These are phyloP conservation scores for Tuber borchii DNA, from an alignment of 495 filamentous ascomycete genomes.

Conservation along the genomic window DNA sequence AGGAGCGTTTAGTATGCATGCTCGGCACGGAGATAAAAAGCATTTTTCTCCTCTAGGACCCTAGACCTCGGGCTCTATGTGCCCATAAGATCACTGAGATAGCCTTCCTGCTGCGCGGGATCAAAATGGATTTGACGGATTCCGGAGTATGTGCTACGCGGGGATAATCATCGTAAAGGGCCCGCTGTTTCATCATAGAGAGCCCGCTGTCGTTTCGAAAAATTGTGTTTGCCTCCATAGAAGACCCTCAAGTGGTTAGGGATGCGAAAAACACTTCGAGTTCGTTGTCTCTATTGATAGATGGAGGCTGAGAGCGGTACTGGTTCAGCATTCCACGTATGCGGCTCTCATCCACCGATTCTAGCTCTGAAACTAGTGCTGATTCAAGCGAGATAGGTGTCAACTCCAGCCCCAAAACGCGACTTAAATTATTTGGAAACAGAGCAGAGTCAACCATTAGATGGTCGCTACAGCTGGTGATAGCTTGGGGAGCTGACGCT, in stretches of 20 bases:
- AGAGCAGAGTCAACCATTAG: slow-evolving; percentile 34
- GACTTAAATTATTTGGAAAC: slow-evolving; percentile 28
- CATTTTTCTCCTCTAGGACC: background rate
- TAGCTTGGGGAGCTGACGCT: slow-evolving; percentile 24
- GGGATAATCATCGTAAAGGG: slow-evolving; percentile 19
- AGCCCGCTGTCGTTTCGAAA: slow-evolving; percentile 20
- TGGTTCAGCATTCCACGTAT: slow-evolving; percentile 33
- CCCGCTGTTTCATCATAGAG: slow-evolving; percentile 20
- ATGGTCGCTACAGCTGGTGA: slow-evolving; percentile 33
- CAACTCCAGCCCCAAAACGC: slow-evolving; percentile 22
- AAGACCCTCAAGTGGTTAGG: slow-evolving; percentile 23
- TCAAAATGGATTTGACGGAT: slow-evolving; percentile 26
- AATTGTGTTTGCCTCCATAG: slow-evolving; percentile 28
- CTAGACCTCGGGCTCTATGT: background rate
- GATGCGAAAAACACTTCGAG: slow-evolving; percentile 24
- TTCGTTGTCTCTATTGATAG: slow-evolving; percentile 7
- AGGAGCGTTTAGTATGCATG: slow-evolving; percentile 31
- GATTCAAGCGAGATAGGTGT: slow-evolving; percentile 9
- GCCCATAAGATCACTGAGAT: background rate
- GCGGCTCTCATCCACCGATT: background rate
- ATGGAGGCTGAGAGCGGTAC: slow-evolving; percentile 25
- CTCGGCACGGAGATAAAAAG: slow-evolving; percentile 29
- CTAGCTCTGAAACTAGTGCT: background rate
- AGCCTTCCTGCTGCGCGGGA: background rate
- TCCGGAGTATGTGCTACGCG: slow-evolving; percentile 17